Evolutionary conservation across 257 asterid genomes (phyloP).

Genomic region (Striga asiatica): DNA sequence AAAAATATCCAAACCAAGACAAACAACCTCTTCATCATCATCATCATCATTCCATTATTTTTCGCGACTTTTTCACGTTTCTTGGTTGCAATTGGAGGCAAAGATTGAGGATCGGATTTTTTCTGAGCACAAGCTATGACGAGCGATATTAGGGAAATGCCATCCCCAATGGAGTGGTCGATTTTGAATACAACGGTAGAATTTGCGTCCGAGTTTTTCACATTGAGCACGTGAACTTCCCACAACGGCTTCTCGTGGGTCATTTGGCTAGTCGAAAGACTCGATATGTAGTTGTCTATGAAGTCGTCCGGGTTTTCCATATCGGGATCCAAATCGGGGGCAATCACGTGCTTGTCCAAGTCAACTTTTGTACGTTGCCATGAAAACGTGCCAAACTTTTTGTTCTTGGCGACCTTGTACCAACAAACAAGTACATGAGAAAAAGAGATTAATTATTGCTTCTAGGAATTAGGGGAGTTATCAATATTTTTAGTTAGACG

Average conservation of each 20-base stretch:
- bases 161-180: constrained; percentile 43
- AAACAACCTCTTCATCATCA: constrained; percentile 3
- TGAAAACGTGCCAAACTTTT: constrained; percentile 8
- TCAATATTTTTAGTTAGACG: not conserved
- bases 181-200: constrained; percentile 16
- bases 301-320: constrained; percentile 25
- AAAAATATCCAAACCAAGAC: constrained; percentile 13
- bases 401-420: not conserved
- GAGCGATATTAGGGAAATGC: constrained; percentile 27
- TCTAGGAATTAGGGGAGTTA: too few relatives aligned
- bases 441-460: too few relatives aligned
- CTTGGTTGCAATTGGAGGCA: constrained; percentile 22
- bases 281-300: constrained; percentile 19
- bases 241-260: constrained; percentile 31
- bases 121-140: constrained; percentile 28
- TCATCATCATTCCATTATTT: not conserved
- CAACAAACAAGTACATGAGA: not conserved
- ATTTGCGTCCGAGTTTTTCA: constrained; percentile 28
- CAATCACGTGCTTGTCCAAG: constrained; percentile 22
- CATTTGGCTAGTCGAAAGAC: constrained; percentile 16
- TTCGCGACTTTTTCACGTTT: not conserved
- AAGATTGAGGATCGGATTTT: constrained; percentile 19
- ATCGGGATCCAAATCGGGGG: constrained; percentile 22
- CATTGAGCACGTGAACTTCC: constrained; percentile 36
- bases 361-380: constrained; percentile 27